Conservation (phyloP, 78 protist species). For the Tieghemostelium lacteum region DNA sequence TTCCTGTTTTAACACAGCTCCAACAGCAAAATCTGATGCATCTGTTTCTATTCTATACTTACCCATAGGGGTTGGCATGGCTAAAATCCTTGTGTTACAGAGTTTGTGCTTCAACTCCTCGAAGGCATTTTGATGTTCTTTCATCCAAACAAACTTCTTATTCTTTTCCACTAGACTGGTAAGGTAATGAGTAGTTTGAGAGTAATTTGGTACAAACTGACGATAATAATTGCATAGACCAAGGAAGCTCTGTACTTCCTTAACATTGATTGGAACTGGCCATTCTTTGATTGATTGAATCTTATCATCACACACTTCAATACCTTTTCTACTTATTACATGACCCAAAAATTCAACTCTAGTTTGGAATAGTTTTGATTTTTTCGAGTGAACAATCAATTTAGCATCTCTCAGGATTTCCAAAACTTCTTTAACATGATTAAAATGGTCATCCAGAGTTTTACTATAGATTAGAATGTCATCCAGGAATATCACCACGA, state of each 20-base stretch:
- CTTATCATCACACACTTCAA: neutral
- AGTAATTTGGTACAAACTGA: neutral
- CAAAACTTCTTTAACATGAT: neutral
- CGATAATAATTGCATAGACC: slow-evolving; percentile 1
- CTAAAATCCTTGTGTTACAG: neutral
- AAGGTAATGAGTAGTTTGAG: neutral
- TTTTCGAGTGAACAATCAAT: neutral
- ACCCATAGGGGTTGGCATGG: neutral
- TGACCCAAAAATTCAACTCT: neutral
- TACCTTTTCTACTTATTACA: neutral
- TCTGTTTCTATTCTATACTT: slow-evolving; percentile 11
- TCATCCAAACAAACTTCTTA: neutral
- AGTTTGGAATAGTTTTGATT: neutral
- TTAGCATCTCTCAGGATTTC: neutral
- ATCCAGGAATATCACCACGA: neutral
- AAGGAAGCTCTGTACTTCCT: neutral
- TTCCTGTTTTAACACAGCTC: slow-evolving; percentile 22
- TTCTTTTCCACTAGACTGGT: neutral
- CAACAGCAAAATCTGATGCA: slow-evolving; percentile 43
- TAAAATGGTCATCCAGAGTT: neutral
- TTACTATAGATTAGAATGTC: neutral
- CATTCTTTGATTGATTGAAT: neutral
- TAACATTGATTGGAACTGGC: neutral
- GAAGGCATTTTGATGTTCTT: neutral
- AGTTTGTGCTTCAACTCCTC: neutral